Conservation (phyloP, 768 basidiomycete genomes). For the Rubroboletus satanas region DNA sequence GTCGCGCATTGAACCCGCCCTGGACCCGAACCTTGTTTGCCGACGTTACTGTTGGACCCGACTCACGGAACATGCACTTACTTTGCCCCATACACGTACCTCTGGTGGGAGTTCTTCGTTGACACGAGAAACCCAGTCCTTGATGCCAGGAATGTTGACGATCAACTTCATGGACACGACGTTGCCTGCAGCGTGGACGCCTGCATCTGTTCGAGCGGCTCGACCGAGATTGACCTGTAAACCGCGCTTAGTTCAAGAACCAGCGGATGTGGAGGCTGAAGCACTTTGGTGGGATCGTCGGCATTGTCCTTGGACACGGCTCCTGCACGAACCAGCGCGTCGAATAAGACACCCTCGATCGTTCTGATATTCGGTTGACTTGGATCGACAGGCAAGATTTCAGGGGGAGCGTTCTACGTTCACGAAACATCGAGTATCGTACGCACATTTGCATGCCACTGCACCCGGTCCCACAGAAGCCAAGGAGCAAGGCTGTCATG, state of each 20-base stretch:
- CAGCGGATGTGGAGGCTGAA: neutral
- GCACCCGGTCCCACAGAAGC: constrained; percentile 90
- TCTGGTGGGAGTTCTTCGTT: constrained; percentile 89
- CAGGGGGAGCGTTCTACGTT: neutral
- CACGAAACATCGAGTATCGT: neutral
- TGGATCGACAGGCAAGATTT: neutral
- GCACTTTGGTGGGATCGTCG: constrained; percentile 81
- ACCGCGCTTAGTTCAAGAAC: neutral
- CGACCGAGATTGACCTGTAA: constrained; percentile 77
- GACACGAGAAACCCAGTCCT: constrained; percentile 65
- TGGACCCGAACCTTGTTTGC: constrained; percentile 56
- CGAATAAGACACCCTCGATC: constrained; percentile 87
- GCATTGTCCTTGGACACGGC: constrained; percentile 96
- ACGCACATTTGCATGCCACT: constrained; percentile 96
- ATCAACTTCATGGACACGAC: constrained; percentile 91
- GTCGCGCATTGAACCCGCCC: constrained; percentile 78
- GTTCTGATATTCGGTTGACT: constrained; percentile 74
- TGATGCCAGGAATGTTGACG: constrained; percentile 62
- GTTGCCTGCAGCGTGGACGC: constrained; percentile 96
- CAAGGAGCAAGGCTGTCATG: constrained; percentile 78
- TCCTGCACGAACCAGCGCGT: constrained; percentile 82
- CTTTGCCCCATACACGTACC: constrained; percentile 90
- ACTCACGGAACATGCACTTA: constrained; percentile 36
- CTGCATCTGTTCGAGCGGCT: constrained; percentile 94
- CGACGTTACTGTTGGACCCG: neutral